Evolutionary conservation across 169 alveolate genomes (phyloP).

Genomic region (Plasmodium chabaudi): DNA sequence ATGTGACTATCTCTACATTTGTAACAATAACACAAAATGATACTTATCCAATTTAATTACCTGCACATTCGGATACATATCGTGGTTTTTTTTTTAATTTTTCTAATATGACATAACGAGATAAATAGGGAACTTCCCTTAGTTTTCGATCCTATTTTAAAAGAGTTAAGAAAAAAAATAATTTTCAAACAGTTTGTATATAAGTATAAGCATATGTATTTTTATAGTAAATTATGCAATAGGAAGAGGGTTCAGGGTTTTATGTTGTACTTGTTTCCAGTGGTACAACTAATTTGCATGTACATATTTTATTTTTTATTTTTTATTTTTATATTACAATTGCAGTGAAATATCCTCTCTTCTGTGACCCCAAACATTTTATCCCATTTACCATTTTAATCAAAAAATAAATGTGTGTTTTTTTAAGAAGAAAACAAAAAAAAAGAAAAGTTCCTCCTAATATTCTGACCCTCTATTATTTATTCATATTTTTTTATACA

Average conservation of each 20-base stretch:
- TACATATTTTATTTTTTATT: background rate
- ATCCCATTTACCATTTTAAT: background rate
- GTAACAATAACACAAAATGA: background rate
- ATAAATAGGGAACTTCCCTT: constrained; percentile 88
- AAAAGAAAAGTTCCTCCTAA: background rate
- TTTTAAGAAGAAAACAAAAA: background rate
- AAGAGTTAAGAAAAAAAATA: background rate
- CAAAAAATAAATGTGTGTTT: background rate
- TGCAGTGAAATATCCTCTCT: constrained; percentile 42
- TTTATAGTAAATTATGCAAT: background rate
- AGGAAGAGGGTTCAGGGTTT: background rate
- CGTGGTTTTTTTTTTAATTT: constrained; percentile 83
- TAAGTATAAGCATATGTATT: background rate
- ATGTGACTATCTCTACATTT: background rate
- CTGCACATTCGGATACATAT: constrained; percentile 87
- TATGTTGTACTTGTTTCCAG: background rate
- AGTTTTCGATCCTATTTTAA: constrained; percentile 83
- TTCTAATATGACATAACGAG: constrained; percentile 85
- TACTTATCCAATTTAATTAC: constrained; percentile 26
- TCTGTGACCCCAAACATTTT: constrained; percentile 1
- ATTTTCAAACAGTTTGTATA: too few relatives aligned
- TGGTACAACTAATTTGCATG: background rate
- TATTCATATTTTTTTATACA: too few relatives aligned
- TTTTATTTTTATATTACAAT: constrained; percentile 18
- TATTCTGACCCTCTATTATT: too few relatives aligned